Conservation (phyloP, 2,329 filamentous ascomycete genomes). For the Epichloe gansuensis region DNA sequence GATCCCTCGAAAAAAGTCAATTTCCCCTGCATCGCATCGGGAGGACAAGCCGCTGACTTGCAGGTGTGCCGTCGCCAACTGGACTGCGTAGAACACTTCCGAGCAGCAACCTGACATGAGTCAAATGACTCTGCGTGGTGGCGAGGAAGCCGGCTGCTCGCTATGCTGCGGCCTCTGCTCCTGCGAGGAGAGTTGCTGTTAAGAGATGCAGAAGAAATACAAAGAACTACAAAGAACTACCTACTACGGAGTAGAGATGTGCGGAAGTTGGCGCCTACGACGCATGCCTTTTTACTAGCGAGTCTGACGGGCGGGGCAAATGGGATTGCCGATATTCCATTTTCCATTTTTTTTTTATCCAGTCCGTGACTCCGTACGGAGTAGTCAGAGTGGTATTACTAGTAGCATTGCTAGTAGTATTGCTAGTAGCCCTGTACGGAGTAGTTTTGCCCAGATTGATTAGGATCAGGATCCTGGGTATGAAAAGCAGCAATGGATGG, state of each 20-base stretch:
- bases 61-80: background rate
- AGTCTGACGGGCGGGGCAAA: too few species aligned
- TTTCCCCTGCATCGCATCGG: background rate
- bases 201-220: background rate
- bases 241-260: too few species aligned
- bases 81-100: background rate
- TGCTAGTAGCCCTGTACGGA: too few species aligned
- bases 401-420: too few species aligned
- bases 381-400: too few species aligned
- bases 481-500: too few species aligned
- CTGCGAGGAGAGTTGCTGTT: slow-evolving; percentile 1
- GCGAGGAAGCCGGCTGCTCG: slow-evolving; percentile 2
- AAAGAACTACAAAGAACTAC: too few species aligned
- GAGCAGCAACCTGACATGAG: slow-evolving; percentile 1
- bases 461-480: too few species aligned
- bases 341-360: background rate
- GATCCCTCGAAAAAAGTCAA: background rate
- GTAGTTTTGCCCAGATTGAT: too few species aligned
- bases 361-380: background rate
- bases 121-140: slow-evolving; percentile 1
- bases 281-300: too few species aligned
- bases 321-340: background rate
- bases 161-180: slow-evolving; percentile 1
- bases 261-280: too few species aligned
- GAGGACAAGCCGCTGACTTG: background rate